Base-by-base conservation (phyloP, 2,329 filamentous ascomycete genomes). In the Aureobasidium uvarum region DNA sequence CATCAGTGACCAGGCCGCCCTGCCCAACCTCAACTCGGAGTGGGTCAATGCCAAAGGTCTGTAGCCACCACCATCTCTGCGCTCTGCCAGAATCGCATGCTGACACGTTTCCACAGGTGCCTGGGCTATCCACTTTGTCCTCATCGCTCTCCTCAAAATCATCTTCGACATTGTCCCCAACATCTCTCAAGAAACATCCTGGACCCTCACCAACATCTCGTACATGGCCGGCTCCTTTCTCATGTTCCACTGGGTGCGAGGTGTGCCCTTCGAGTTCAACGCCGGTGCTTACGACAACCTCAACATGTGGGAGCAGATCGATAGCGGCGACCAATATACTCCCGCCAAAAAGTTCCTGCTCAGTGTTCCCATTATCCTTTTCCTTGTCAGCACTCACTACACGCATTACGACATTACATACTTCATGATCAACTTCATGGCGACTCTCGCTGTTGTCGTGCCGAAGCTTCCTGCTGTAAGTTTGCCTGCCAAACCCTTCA, bases 251-350 rank as follows among this genome's bases (percentile, higher is more conserved):
- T 96, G 92, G 84, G 95, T 99, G 71, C 92, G 94, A 75, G 95
- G 95, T 72, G 92, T 98, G 54, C 95, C 95, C 6, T 99, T 99
- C 76, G 95, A 99, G 78, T 99, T 99, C 85, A 99, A 99, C 76
- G 89, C 91, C 65, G 95, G 95, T 67, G 95, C 95, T 72, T 99
- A 98, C 79, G 95, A 99, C 83, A 98, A 99, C 78, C 85, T 99
- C 75, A 99, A 98, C 81, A 98, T 99, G 95, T 99, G 95, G 95
- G 95, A 99, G 82, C 95, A 99, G 81, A 99, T 99, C 77, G 95
- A 99, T 82, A 96, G 98, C 74, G 95, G 95, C 54, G 95, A 95
- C 72, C 95, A 99, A 78, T 99, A 98, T 81, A 99, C 95, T 0
- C 95, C 95, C 4, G 91, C 95, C 70, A 99, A 99, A 84, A 99